A percentile compares a stretch with the other conserved stretches of the same genome.
Conservation (phyloP, 2,329 filamentous ascomycete genomes). For the Trichothecium sympodiale region DNA sequence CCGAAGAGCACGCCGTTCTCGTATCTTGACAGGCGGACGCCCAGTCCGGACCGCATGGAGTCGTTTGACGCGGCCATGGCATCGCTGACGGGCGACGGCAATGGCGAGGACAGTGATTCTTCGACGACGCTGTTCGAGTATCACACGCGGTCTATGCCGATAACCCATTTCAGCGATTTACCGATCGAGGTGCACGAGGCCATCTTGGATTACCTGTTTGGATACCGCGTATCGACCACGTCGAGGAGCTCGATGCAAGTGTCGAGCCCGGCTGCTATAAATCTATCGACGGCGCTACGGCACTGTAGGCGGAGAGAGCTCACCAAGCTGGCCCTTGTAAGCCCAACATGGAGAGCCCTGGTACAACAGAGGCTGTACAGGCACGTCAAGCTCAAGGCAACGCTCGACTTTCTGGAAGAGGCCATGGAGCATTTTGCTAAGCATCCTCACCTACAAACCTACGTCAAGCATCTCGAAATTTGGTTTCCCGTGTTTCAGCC, state of each 20-base stretch:
- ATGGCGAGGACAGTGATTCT: constrained; percentile 4
- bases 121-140: constrained; percentile 3
- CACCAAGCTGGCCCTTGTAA: constrained; percentile 54
- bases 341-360: constrained; percentile 50
- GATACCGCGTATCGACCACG: constrained; percentile 51
- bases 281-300: constrained; percentile 54
- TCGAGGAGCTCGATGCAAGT: constrained; percentile 44
- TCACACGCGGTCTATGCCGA: not conserved
- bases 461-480: constrained; percentile 64
- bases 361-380: constrained; percentile 65
- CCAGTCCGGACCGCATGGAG: constrained; percentile 4
- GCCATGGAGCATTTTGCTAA: constrained; percentile 49
- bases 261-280: constrained; percentile 36
- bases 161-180: constrained; percentile 25
- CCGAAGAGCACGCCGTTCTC: constrained; percentile 52
- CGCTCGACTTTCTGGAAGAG: constrained; percentile 47
- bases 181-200: constrained; percentile 63
- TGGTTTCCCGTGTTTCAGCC: constrained; percentile 69
- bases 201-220: constrained; percentile 61
- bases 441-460: constrained; percentile 46
- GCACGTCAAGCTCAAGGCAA: constrained; percentile 67
- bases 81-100: constrained; percentile 1
- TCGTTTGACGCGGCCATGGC: too few relatives aligned
- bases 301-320: constrained; percentile 58
- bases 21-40: constrained; percentile 35